phyloP scores from a whole-genome alignment of 768 basidiomycete genomes.

The Lyophyllum semitale region DNA sequence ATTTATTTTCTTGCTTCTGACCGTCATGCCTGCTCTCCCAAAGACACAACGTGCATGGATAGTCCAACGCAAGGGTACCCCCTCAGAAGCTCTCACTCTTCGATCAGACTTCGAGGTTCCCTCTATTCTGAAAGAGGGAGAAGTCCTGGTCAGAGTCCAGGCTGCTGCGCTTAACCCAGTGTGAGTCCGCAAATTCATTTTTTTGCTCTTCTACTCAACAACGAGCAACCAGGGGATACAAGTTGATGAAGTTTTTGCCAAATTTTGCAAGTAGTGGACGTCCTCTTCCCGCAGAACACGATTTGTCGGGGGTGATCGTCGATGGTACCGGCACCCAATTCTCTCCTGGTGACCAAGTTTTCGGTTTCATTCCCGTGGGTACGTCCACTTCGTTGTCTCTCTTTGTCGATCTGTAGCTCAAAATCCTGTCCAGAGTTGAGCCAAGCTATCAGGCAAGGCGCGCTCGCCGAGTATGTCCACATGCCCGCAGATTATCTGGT shows the following conservation, averaged over 20 bases:
- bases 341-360: constrained; percentile 61
- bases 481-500: constrained; percentile 44
- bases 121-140: constrained; percentile 30
- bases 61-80: constrained; percentile 32
- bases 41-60: constrained; percentile 41
- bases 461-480: constrained; percentile 57
- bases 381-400: constrained; percentile 9
- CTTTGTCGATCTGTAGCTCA: neutral
- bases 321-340: constrained; percentile 55
- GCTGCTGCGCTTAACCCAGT: constrained; percentile 68
- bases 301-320: constrained; percentile 65
- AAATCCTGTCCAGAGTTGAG: constrained; percentile 20
- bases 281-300: constrained; percentile 59
- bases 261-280: constrained; percentile 41
- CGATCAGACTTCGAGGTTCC: constrained; percentile 39
- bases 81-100: constrained; percentile 32
- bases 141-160: constrained; percentile 38
- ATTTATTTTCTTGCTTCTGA: neutral
- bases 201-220: neutral
- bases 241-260: constrained; percentile 52
- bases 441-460: constrained; percentile 47
- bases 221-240: constrained; percentile 54
- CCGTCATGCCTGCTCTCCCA: constrained; percentile 23
- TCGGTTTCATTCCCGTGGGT: constrained; percentile 52
- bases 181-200: constrained; percentile 33